Conservation (phyloP, 2,329 filamentous ascomycete genomes). For the Scedosporium apiospermum region DNA sequence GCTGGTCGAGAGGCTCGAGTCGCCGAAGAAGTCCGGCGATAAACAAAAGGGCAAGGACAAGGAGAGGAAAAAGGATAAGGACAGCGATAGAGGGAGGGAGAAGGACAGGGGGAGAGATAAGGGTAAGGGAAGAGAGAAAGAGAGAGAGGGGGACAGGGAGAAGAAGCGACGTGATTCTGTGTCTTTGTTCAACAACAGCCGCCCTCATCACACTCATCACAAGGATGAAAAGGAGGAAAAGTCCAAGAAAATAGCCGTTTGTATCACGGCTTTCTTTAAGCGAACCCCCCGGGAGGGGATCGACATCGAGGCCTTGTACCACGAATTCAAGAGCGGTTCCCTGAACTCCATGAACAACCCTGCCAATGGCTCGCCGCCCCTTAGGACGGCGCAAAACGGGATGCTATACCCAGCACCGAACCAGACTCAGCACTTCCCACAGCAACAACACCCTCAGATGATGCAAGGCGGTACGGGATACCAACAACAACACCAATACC, state of each 20-base stretch:
- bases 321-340: constrained; percentile 11
- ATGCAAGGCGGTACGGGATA: not conserved
- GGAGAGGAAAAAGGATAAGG: constrained; percentile 10
- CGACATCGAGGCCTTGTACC: constrained; percentile 18
- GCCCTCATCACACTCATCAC: constrained; percentile 8
- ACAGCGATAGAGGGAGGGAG: constrained; percentile 13
- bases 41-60: constrained; percentile 1
- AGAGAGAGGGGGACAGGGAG: not conserved
- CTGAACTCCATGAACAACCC: not conserved
- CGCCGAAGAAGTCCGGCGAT: constrained; percentile 6
- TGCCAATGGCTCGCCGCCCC: not conserved
- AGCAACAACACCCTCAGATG: not conserved
- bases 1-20: constrained; percentile 5
- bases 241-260: constrained; percentile 25
- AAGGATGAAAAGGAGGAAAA: constrained; percentile 17
- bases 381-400: not conserved
- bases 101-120: not conserved
- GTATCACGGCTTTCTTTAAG: constrained; percentile 36
- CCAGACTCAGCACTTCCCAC: constrained; percentile 1
- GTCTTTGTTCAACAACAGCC: not conserved
- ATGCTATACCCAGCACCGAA: not conserved
- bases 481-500: not conserved
- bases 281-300: constrained; percentile 24
- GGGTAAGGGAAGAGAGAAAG: not conserved
- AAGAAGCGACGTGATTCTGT: not conserved